These are phyloP conservation scores for Castanopsis chinensis DNA, from an alignment of 306 rosid species.

Conservation along the genomic window DNA sequence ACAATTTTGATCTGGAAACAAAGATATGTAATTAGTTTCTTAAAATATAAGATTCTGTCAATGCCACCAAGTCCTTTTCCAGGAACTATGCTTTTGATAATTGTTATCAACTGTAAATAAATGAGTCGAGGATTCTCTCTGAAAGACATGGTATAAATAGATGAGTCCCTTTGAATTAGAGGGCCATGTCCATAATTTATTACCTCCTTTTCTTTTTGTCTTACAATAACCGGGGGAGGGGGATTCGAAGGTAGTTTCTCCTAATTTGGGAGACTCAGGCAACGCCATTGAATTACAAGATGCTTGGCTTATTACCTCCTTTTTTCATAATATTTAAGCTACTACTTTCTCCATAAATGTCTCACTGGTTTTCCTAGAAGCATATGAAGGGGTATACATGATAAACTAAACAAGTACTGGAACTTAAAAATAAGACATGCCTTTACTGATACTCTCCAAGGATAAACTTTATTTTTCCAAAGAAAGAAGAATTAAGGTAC, in stretches of 20 bases:
- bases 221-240: no score
- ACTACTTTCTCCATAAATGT: neutral
- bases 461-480: neutral
- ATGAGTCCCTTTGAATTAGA: neutral
- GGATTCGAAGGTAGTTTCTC: no score
- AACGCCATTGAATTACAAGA: no score
- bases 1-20: neutral
- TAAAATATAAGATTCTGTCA: neutral
- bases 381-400: neutral
- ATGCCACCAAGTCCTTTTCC: neutral
- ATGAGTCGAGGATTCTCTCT: neutral
- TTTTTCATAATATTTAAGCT: neutral
- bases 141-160: neutral
- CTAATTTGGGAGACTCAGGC: no score
- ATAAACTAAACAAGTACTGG: neutral
- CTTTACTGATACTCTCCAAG: neutral
- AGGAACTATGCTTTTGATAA: neutral
- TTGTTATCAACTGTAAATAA: neutral
- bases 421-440: neutral
- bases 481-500: neutral
- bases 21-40: neutral
- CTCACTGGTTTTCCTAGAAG: neutral
- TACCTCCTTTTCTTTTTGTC: neutral
- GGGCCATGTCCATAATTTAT: neutral
- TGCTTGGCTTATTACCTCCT: no score